Evolutionary conservation across 768 basidiomycete genomes (phyloP), one percentile per base, ranked within the genome.

Genomic region (Mrakia frigida): DNA sequence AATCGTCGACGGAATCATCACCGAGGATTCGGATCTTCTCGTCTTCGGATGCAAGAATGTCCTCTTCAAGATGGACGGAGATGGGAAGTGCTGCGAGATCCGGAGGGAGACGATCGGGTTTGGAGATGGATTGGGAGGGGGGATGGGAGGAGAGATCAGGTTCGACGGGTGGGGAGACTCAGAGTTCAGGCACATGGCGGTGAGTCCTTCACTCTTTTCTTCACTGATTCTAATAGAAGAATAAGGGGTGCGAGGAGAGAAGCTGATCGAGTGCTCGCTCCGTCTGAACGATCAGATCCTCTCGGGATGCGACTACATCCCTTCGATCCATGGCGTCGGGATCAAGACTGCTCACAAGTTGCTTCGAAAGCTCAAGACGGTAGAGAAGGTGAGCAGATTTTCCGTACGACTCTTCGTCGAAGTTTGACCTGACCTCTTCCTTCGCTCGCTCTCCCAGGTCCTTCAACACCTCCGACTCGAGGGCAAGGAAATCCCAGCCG

Each of bases 1-100:
- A 25, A 80, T 92, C 46, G 92, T 94, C 56, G 91, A 95, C 82
- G 97, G 90, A 3, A 90, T 99, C 82, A 88, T 99, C 79, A 98
- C 97, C 1, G 97, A 99, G 84, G 97, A 98, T 84, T 98, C 95
- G 0, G 97, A 99, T 83, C 86, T 99, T 39, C 90, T 98, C 77
- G 95, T 99, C 68, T 98, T 97, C 81, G 97, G 96, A n/a, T 96
- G 94, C 84, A 87, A 87, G 79, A 90, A 88, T 73, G 82, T 84
- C 6, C 87, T 97, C n/a, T 93, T 92, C 87, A 98, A 98, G 84
- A 86, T 98, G 39, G 95, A 98, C 83, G 79, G 82, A 9, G 83
- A 86, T 63, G 86, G 85, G 21, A 80, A 83, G 60, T 85, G 85
- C 76, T 81, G 84, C 13, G 81, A 80, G 73, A 84, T 87, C 78